These are phyloP conservation scores for Lotus japonicus DNA, from an alignment of 306 rosid species.

Conservation along the genomic window DNA sequence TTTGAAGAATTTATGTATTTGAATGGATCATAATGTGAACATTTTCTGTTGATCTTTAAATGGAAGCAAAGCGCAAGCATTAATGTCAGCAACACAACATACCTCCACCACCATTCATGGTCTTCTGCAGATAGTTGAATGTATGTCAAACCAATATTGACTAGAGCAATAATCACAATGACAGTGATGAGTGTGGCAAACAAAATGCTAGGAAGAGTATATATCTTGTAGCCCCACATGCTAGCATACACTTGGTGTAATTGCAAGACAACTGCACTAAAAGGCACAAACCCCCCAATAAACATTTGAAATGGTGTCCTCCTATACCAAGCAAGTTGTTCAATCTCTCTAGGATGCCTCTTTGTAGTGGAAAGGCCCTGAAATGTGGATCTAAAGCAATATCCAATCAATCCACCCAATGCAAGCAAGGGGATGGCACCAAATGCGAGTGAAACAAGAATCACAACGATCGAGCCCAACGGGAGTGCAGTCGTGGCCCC, in stretches of 20 bases:
- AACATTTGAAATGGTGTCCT: constrained; percentile 73
- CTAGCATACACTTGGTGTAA: constrained; percentile 66
- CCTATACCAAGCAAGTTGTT: constrained; percentile 68
- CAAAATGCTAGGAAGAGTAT: constrained; percentile 64
- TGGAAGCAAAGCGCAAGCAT: not conserved
- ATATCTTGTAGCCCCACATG: constrained; percentile 82
- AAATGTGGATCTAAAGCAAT: constrained; percentile 51
- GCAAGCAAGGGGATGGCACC: constrained; percentile 68
- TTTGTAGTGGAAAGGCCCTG: constrained; percentile 51
- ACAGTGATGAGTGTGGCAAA: constrained; percentile 46
- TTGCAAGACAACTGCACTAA: constrained; percentile 61
- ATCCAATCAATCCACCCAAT: constrained; percentile 78
- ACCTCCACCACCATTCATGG: constrained; percentile 99
- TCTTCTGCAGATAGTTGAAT: constrained; percentile 84
- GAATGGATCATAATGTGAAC: not conserved
- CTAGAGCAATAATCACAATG: constrained; percentile 40
- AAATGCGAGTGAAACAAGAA: constrained; percentile 46
- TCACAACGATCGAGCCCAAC: constrained; percentile 58
- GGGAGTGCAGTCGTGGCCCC: constrained; percentile 69
- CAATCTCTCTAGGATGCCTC: constrained; percentile 59
- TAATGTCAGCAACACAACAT: constrained; percentile 22
- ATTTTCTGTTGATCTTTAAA: not conserved
- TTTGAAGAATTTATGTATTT: not conserved
- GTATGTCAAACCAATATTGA: constrained; percentile 65
- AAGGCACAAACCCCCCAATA: constrained; percentile 71